These are phyloP conservation scores for Carex myosuroides DNA, from an alignment of 176 grass and related monocot species.

Conservation along the genomic window DNA sequence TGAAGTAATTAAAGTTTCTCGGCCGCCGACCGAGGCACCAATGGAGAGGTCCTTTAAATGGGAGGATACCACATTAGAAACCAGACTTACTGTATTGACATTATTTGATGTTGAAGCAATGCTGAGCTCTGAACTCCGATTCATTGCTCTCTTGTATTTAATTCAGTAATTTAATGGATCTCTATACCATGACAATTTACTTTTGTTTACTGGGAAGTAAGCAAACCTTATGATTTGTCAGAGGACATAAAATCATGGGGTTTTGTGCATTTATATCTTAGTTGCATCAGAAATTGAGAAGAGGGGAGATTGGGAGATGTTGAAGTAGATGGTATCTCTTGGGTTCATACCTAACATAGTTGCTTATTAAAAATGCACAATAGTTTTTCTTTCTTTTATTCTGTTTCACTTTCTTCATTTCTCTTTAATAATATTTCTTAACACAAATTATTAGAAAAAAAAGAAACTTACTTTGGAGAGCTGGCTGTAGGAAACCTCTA, in stretches of 20 bases:
- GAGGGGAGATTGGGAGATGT: too few species aligned
- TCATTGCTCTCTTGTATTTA: not conserved
- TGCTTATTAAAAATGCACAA: too few species aligned
- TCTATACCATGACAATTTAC: not conserved
- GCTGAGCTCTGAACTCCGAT: not conserved
- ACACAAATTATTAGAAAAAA: not conserved
- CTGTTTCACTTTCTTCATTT: too few species aligned
- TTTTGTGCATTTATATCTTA: too few species aligned
- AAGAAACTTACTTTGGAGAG: not conserved
- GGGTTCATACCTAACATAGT: too few species aligned
- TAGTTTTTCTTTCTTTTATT: too few species aligned
- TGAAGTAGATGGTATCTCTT: too few species aligned
- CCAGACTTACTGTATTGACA: not conserved
- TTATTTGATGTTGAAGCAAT: not conserved
- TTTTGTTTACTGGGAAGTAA: not conserved
- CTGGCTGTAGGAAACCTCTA: not conserved
- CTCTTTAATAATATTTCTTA: not conserved
- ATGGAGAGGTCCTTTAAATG: not conserved
- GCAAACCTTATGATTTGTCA: not conserved
- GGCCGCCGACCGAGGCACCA: not conserved
- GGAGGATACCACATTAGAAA: not conserved
- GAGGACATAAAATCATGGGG: not conserved
- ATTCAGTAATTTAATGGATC: not conserved
- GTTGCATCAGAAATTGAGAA: too few species aligned
- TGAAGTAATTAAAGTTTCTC: not conserved